phyloP scores from a whole-genome alignment of 2,329 filamentous ascomycete genomes.

The Monascus ruber region DNA sequence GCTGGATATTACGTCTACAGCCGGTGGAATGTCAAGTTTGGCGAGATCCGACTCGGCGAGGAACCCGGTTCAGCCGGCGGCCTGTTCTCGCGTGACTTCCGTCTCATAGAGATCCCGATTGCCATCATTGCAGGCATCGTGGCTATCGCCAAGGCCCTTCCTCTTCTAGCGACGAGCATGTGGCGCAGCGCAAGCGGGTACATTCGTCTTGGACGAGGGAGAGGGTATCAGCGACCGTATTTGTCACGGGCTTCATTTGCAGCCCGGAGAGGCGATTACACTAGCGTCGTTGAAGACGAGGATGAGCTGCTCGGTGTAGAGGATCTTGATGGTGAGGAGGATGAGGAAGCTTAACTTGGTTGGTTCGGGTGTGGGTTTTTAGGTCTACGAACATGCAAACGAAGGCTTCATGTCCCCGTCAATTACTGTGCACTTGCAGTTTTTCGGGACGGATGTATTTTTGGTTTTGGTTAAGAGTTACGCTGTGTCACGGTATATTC shows the following conservation, averaged over 20 bases:
- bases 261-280: conserved; percentile 75
- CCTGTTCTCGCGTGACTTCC: conserved; percentile 56
- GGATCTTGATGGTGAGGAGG: conserved; percentile 86
- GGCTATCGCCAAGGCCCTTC: conserved; percentile 58
- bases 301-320: conserved; percentile 79
- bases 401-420: too few relatives aligned
- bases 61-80: conserved; percentile 16
- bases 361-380: background rate
- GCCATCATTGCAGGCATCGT: conserved; percentile 71
- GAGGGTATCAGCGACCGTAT: conserved; percentile 56
- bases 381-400: too few relatives aligned
- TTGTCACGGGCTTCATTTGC: conserved; percentile 85
- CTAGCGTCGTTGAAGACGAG: conserved; percentile 81
- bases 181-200: conserved; percentile 54
- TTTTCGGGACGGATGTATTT: too few relatives aligned
- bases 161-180: conserved; percentile 59
- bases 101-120: conserved; percentile 74
- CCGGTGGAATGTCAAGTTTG: conserved; percentile 83
- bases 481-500: too few relatives aligned
- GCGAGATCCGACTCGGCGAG: conserved; percentile 82
- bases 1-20: conserved; percentile 76
- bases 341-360: conserved; percentile 38
- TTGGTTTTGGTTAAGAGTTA: too few relatives aligned
- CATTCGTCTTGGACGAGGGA: conserved; percentile 31
- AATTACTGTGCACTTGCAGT: too few relatives aligned